Percentiles rank a stretch among this genome's conserved stretches.
Conservation (phyloP, 108 stramenopile species). For the Bacterosira constricta region DNA sequence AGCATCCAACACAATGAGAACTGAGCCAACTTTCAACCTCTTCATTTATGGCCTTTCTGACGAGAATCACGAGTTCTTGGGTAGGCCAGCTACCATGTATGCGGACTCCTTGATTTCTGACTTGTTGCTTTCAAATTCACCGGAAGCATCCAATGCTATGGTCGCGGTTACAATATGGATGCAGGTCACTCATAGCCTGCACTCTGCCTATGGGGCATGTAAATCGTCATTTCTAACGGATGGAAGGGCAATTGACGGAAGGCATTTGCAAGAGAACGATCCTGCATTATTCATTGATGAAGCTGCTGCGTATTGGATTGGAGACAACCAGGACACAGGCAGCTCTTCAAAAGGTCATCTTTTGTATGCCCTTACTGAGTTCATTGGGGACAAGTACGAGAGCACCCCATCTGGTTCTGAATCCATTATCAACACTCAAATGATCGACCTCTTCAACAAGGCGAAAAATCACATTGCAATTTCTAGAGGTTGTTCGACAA, state of each 20-base stretch:
- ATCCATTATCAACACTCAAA: conserved; percentile 64
- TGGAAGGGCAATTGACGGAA: conserved; percentile 47
- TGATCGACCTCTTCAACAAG: conserved; percentile 76
- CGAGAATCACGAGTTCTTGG: conserved; percentile 54
- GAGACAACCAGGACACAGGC: conserved; percentile 76
- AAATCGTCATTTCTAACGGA: conserved; percentile 46
- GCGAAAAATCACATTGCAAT: conserved; percentile 76
- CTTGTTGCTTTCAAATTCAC: conserved; percentile 44
- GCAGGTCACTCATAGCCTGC: conserved; percentile 68
- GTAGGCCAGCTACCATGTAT: conserved; percentile 54
- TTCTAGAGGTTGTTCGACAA: conserved; percentile 67
- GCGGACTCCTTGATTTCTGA: conserved; percentile 70
- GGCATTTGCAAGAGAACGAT: conserved; percentile 25
- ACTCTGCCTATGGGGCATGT: conserved; percentile 42
- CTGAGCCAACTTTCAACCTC: conserved; percentile 71
- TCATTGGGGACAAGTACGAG: conserved; percentile 60
- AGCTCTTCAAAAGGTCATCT: conserved; percentile 70
- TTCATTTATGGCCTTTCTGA: conserved; percentile 66
- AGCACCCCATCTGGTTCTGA: conserved; percentile 52
- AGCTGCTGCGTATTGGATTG: conserved; percentile 87
- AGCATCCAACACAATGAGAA: conserved; percentile 52
- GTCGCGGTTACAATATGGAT: conserved; percentile 80
- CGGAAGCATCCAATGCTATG: conserved; percentile 69
- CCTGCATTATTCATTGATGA: conserved; percentile 74
- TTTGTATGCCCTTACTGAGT: conserved; percentile 78